phyloP scores from a whole-genome alignment of 2,329 filamentous ascomycete genomes.

The Phyllosticta citriasiana region DNA sequence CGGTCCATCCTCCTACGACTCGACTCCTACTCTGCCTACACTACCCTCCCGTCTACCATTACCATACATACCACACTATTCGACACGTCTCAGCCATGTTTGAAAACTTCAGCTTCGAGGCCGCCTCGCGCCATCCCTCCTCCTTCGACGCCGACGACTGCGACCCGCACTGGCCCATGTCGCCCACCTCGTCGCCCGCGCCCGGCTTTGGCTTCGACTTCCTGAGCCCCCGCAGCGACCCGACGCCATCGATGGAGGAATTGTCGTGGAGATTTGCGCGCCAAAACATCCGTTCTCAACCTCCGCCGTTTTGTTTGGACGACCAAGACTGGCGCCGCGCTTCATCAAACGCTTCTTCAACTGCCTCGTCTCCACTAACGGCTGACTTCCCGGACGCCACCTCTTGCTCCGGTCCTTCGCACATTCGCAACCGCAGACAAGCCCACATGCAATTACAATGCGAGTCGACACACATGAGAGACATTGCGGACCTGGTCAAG shows the following conservation, averaged over 20 bases:
- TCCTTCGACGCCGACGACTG: slow-evolving; percentile 1
- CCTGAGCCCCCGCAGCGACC: background rate
- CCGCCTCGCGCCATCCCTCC: slow-evolving; percentile 19
- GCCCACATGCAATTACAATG: slow-evolving; percentile 31
- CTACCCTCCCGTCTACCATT: background rate
- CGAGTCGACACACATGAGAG: slow-evolving; percentile 27
- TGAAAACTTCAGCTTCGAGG: slow-evolving; percentile 29
- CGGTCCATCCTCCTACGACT: background rate
- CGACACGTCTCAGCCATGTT: slow-evolving; percentile 19
- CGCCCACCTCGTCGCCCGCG: slow-evolving; percentile 8
- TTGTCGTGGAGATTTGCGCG: slow-evolving; percentile 8
- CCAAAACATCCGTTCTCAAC: slow-evolving; percentile 3
- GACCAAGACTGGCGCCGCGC: slow-evolving; percentile 1
- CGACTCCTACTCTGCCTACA: background rate
- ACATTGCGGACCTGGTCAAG: slow-evolving; percentile 33
- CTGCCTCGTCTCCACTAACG: slow-evolving; percentile 3
- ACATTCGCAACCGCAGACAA: slow-evolving; percentile 32
- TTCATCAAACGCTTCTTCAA: background rate
- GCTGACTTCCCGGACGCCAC: slow-evolving; percentile 3
- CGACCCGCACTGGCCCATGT: slow-evolving; percentile 7
- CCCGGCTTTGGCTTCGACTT: background rate
- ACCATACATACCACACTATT: background rate
- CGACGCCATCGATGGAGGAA: slow-evolving; percentile 6
- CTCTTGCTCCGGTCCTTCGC: slow-evolving; percentile 13
- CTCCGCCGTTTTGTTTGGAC: slow-evolving; percentile 2